Conservation (phyloP, 805 yeast species). For the Lipomyces chichibuensis region DNA sequence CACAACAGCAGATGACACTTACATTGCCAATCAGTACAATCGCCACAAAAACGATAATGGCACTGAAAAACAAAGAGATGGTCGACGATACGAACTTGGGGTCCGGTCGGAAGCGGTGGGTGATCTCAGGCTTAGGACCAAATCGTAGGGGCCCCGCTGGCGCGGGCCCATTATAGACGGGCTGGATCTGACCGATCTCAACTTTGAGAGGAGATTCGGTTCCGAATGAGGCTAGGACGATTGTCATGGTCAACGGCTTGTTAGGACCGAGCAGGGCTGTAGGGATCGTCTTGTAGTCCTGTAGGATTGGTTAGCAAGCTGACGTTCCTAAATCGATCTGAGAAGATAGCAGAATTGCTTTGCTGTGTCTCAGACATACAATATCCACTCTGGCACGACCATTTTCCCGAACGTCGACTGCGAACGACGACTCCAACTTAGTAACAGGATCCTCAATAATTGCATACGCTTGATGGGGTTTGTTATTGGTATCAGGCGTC, state of each 20-base stretch:
- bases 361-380: constrained; percentile 29
- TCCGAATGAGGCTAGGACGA: constrained; percentile 43
- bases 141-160: constrained; percentile 15
- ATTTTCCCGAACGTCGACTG: constrained; percentile 41
- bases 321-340: not conserved
- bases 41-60: constrained; percentile 50
- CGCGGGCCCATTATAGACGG: constrained; percentile 35
- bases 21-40: constrained; percentile 47
- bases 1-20: constrained; percentile 5
- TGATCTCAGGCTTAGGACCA: constrained; percentile 62
- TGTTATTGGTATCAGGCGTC: not conserved
- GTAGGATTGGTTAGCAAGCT: not conserved
- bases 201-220: constrained; percentile 24
- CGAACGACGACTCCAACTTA: constrained; percentile 40
- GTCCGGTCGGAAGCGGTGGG: constrained; percentile 61
- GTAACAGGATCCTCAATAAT: constrained; percentile 36
- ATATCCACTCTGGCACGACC: constrained; percentile 44
- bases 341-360: not conserved
- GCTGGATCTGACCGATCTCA: constrained; percentile 22
- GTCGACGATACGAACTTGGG: constrained; percentile 56
- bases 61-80: constrained; percentile 57
- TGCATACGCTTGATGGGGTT: constrained; percentile 41
- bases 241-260: constrained; percentile 36
- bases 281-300: constrained; percentile 42
- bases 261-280: constrained; percentile 38